These are phyloP conservation scores for Lachnellula willkommii DNA, from an alignment of 2,329 filamentous ascomycete genomes.

Conservation along the genomic window DNA sequence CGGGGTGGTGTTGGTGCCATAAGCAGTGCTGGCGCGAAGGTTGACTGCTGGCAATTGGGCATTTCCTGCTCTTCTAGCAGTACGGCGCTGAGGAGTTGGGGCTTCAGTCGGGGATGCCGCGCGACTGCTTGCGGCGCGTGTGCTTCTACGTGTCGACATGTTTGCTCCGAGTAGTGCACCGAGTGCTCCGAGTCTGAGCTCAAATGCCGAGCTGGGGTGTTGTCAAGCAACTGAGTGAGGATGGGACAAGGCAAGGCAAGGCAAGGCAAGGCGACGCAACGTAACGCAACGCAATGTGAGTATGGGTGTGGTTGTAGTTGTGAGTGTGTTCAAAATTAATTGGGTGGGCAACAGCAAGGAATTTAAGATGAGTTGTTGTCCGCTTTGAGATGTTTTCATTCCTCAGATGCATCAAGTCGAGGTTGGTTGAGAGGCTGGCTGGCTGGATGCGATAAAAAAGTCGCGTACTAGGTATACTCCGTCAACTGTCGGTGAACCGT, in stretches of 20 bases:
- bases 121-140: slow-evolving; percentile 21
- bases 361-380: neutral
- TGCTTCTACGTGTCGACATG: slow-evolving; percentile 26
- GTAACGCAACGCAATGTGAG: too few species aligned
- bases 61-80: slow-evolving; percentile 12
- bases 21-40: slow-evolving; percentile 22
- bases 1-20: slow-evolving; percentile 24
- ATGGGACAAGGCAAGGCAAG: too few species aligned
- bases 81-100: slow-evolving; percentile 6
- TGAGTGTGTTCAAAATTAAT: too few species aligned
- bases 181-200: neutral
- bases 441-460: neutral
- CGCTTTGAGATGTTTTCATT: slow-evolving; percentile 2
- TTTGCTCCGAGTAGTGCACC: neutral
- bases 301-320: too few species aligned
- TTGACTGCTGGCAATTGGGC: slow-evolving; percentile 19
- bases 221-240: neutral
- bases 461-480: neutral
- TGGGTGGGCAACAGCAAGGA: neutral
- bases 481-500: neutral
- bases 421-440: neutral
- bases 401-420: neutral
- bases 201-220: neutral
- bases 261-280: too few species aligned
- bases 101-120: slow-evolving; percentile 17